A percentile compares a stretch with the other conserved stretches of the same genome.
Conservation (phyloP, 1,139 yeast genomes). For the Meyerozyma athensensis region DNA sequence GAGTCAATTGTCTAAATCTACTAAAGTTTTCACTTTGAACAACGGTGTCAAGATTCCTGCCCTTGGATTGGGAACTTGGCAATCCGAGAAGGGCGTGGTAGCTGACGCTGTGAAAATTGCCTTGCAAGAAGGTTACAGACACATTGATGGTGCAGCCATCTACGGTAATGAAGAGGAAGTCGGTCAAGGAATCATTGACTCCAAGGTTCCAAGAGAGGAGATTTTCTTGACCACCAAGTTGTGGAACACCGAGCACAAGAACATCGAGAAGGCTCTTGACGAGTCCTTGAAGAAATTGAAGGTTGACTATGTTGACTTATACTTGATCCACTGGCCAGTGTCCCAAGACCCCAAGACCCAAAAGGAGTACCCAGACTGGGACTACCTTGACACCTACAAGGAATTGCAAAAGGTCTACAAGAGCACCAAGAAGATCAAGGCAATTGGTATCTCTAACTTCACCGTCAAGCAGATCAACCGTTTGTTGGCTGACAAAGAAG, state of each 20-base stretch:
- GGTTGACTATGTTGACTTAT: conserved; percentile 12
- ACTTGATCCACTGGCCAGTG: conserved; percentile 19
- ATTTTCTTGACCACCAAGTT: conserved; percentile 12
- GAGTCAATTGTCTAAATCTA: conserved; percentile 9
- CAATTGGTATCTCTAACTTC: conserved; percentile 80
- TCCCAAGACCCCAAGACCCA: conserved; percentile 24
- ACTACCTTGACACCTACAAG: conserved; percentile 65
- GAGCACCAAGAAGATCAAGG: conserved; percentile 51
- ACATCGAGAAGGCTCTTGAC: conserved; percentile 3
- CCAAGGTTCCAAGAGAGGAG: conserved; percentile 10
- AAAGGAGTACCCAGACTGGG: conserved; percentile 33
- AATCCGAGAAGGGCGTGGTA: conserved; percentile 53
- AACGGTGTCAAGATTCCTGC: conserved; percentile 64
- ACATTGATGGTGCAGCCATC: conserved; percentile 73
- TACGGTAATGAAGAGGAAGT: conserved; percentile 66
- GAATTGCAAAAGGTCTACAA: conserved; percentile 52
- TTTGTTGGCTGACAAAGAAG: conserved; percentile 47
- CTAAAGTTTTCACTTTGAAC: conserved; percentile 42
- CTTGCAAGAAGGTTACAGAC: conserved; percentile 65
- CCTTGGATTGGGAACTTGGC: conserved; percentile 80
- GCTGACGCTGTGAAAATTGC: conserved; percentile 60
- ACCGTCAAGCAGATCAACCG: conserved; percentile 48
- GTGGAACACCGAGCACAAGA: conserved; percentile 8
- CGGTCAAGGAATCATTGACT: conserved; percentile 49
- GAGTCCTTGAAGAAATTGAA: conserved; percentile 9